phyloP scores from a whole-genome alignment of 768 basidiomycete species.

The Tricholoma hemisulphureum region DNA sequence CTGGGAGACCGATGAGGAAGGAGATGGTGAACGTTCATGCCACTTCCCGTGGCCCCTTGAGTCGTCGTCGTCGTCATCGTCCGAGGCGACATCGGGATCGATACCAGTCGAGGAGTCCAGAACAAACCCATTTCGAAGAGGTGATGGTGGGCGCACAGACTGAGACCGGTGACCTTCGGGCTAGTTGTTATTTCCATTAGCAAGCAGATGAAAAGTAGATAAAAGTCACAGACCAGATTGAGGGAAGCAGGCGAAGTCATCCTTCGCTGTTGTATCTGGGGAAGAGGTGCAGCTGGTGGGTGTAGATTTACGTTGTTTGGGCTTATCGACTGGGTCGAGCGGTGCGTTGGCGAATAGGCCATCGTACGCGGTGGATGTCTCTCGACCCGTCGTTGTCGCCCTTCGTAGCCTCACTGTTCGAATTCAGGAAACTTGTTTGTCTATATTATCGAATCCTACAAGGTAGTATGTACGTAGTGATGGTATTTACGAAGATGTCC shows the following conservation, averaged over 20 bases:
- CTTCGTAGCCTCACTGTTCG: not conserved
- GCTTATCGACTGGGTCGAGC: slow-evolving; percentile 20
- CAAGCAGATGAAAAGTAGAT: not conserved
- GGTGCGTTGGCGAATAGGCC: slow-evolving; percentile 20
- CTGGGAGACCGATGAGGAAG: slow-evolving; percentile 68
- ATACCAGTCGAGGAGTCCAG: slow-evolving; percentile 59
- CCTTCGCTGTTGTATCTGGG: slow-evolving; percentile 23
- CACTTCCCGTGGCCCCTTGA: slow-evolving; percentile 27
- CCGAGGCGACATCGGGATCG: slow-evolving; percentile 45
- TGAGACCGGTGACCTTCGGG: slow-evolving; percentile 40
- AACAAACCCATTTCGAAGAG: slow-evolving; percentile 63
- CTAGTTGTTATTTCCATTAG: slow-evolving; percentile 18
- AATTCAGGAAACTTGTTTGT: not conserved
- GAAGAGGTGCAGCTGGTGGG: slow-evolving; percentile 7
- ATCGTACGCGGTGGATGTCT: slow-evolving; percentile 13
- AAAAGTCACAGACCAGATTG: slow-evolving; percentile 15
- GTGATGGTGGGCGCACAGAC: slow-evolving; percentile 63
- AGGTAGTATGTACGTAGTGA: no score
- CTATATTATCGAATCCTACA: no score
- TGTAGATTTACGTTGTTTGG: slow-evolving; percentile 22
- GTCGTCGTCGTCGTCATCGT: slow-evolving; percentile 37
- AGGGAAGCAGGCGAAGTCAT: slow-evolving; percentile 28
- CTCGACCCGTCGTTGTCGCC: slow-evolving; percentile 9
- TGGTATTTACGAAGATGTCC: no score
- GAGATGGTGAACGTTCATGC: slow-evolving; percentile 53